phyloP scores from a whole-genome alignment of 2,329 filamentous ascomycete species.

The Exophiala spinifera region DNA sequence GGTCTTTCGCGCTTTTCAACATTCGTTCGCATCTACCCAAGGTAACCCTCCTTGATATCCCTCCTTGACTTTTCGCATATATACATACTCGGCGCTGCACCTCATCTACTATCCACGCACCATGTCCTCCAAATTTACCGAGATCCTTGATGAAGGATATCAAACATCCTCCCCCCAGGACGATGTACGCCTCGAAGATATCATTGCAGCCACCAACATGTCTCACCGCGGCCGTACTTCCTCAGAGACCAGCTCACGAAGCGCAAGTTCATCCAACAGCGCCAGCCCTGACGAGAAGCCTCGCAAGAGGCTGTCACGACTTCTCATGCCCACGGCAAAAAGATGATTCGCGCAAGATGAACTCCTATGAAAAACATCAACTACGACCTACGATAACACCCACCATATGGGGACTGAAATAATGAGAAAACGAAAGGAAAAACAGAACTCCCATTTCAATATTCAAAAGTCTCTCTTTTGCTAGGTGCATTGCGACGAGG shows the following conservation, averaged over 20 bases:
- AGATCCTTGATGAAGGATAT: conserved; percentile 41
- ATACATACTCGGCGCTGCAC: not conserved
- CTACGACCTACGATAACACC: not conserved
- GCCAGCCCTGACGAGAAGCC: conserved; percentile 18
- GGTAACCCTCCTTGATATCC: not conserved
- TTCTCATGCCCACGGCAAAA: conserved; percentile 15
- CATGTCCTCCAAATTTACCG: conserved; percentile 43
- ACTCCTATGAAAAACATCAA: not conserved
- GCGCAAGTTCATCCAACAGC: conserved; percentile 31
- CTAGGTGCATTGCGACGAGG: not conserved
- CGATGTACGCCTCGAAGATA: conserved; percentile 44
- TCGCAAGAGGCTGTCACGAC: conserved; percentile 19
- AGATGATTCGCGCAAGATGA: conserved; percentile 7
- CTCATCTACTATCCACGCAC: conserved; percentile 24
- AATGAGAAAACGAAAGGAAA: conserved; percentile 3
- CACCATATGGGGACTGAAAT: not conserved
- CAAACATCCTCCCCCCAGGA: conserved; percentile 37
- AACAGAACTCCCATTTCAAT: not conserved
- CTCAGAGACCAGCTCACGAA: conserved; percentile 38
- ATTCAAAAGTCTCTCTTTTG: conserved; percentile 6
- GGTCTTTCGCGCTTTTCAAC: not conserved
- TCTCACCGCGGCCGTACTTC: conserved; percentile 30
- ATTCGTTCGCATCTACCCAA: not conserved
- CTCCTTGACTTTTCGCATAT: not conserved
- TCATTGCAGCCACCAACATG: conserved; percentile 40